Evolutionary conservation across 331 rosid genomes (phyloP).

Genomic region (Acacia concinna): DNA sequence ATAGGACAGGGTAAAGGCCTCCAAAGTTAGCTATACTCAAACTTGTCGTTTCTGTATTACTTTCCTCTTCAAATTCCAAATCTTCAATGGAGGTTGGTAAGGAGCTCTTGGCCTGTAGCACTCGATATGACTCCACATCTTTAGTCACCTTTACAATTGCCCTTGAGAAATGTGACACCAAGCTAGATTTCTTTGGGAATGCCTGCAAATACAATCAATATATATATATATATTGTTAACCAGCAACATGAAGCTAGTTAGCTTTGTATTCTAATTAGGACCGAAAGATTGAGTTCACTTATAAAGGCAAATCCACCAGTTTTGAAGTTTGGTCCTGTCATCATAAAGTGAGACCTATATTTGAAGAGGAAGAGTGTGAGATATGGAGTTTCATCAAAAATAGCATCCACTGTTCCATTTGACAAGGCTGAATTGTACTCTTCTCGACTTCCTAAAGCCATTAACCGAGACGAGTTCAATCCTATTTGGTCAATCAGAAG

Average conservation of each 20-base stretch:
- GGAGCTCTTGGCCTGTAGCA: background rate
- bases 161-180: background rate
- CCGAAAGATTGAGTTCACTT: background rate
- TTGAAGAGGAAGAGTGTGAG: background rate
- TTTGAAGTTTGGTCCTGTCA: background rate
- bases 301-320: background rate
- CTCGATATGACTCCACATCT: background rate
- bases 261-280: no score
- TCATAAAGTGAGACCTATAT: background rate
- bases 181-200: background rate
- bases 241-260: no score
- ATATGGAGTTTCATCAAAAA: background rate
- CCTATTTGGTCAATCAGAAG: constrained; percentile 1
- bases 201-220: background rate
- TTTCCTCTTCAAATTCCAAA: background rate
- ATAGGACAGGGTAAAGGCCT: background rate
- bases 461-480: background rate
- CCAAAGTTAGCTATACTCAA: background rate
- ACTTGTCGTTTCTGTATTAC: background rate
- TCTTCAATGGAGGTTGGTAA: background rate
- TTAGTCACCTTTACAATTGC: background rate
- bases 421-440: constrained; percentile 22
- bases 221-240: no score
- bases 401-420: constrained; percentile 15
- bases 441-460: background rate